Evolutionary conservation across 371 early-diverging fungal species (phyloP), one percentile per base, ranked within the genome.

Genomic region (Blyttiomyces sp.): DNA sequence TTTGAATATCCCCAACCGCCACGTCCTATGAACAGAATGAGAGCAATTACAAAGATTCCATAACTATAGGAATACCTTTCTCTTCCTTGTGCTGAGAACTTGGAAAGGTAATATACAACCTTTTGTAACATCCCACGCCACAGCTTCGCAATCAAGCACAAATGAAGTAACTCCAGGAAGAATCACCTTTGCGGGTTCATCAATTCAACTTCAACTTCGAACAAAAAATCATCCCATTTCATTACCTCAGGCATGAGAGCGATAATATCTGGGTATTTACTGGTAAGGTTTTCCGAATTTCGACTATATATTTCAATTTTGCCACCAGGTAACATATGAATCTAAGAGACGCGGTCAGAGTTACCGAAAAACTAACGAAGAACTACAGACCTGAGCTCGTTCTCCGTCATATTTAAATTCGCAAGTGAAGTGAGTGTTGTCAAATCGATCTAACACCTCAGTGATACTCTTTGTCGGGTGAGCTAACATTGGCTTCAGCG

Each of bases 391-490:
- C 85, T 99, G 99, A 19, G 96, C 96, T 50, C 99, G 86, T 81
- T 99, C 99, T 23, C 99, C 99, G 68, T 99, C 99, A 70, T 99
- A 99, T 75, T 99, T 99, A 79, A 89, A 99, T 75, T 99, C 99
- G 63, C 97, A 98, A 2, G 96, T 94, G 64, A 99, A 99, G 1
- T 81, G 74, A 59, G 84, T 84, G 21, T 82, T 86, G 57, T 96
- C 95, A 66, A 99, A 96, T 35, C 98, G 81, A 65, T 97, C 88
- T 76, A 99, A 72, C 4, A 97, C 95, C 50, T 95, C 96, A 0
- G 89, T 86, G 11, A 99, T 75, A 48, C 89, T 85, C 73, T 98
- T 99, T 36, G 96, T 95, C 3, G 99, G 98, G 74, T 97, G 96
- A 0, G 99, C 99, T 67, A 99, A 82, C 99, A 99, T 99, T n/a